Evolutionary conservation across 164 flowering plant species (phyloP), one percentile per base, ranked within the genome.

Genomic region (Aristolochia californica): DNA sequence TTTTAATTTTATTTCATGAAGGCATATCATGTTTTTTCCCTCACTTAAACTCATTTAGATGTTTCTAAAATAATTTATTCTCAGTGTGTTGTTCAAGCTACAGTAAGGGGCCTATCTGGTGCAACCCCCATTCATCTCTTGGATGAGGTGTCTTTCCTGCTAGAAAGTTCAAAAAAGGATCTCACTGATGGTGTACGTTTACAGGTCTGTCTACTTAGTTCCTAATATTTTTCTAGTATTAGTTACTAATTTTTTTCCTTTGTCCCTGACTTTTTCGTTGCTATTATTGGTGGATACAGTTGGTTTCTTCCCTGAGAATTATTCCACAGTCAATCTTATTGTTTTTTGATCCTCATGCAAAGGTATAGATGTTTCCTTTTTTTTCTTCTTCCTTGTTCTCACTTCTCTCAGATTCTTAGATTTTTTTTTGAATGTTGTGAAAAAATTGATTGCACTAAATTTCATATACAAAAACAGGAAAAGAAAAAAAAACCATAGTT

Each of bases 51-150:
- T 28, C 7, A 28, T 28, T 7, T 28, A 28, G 7, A n/a, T 2
- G 7, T 28, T 28, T 28, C 4, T 28, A 28, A 28, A 2, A 28
- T 28, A 28, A 28, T 28, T 60, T 66, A 26, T 23, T 64, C 28
- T 69, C 77, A 85, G 91, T 91, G 98, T 61, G 70, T 69, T 55
- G 84, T 87, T 26, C 89, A 80, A 66, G 87, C 91, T 48, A 73
- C 83, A 49, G 84, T 78, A 64, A 57, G 45, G 62, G 82, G 83
- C 2, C 70, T 77, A 49, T 48, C 59, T 66, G 69, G 70, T 62
- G 30, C 64, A 30, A 45, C 55, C 25, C 53, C 23, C 24, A 66
- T 53, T 57, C 70, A 18, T 57, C 28, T 45, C 65, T 59, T 53
- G 53, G 49, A 45, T 22, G 57, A 57, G 56, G 62, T 55, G 43